phyloP scores from a whole-genome alignment of 495 filamentous ascomycete genomes.

The Penicillium odoratum region DNA sequence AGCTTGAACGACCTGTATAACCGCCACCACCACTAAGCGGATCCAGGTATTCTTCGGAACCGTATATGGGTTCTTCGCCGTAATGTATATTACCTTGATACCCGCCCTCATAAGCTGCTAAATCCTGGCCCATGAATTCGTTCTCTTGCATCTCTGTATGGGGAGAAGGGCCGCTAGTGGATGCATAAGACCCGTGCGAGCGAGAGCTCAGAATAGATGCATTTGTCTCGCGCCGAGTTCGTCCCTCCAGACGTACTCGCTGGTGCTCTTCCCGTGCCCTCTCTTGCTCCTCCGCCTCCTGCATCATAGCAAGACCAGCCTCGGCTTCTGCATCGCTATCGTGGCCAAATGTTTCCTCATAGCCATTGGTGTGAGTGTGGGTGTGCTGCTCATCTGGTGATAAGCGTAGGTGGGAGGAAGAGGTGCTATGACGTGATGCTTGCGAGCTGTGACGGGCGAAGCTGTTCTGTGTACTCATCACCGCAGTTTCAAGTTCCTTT shows the following conservation, averaged over 20 bases:
- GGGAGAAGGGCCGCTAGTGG: slow-evolving; percentile 19
- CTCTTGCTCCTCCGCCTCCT: slow-evolving; percentile 83
- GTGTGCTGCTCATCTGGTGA: slow-evolving; percentile 47
- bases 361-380: slow-evolving; percentile 51
- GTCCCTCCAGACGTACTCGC: slow-evolving; percentile 33
- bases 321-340: slow-evolving; percentile 91
- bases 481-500: slow-evolving; percentile 49
- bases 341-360: slow-evolving; percentile 33
- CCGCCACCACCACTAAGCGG: slow-evolving; percentile 9
- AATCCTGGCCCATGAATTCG: slow-evolving; percentile 71
- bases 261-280: slow-evolving; percentile 43
- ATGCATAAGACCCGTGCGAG: slow-evolving; percentile 28
- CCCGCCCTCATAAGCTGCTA: slow-evolving; percentile 71
- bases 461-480: slow-evolving; percentile 35
- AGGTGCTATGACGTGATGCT: slow-evolving; percentile 23
- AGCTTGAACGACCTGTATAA: slow-evolving; percentile 25
- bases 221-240: slow-evolving; percentile 55
- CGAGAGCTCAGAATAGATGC: slow-evolving; percentile 39
- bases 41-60: slow-evolving; percentile 24
- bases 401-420: slow-evolving; percentile 22
- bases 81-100: slow-evolving; percentile 73
- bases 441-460: slow-evolving; percentile 29
- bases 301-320: slow-evolving; percentile 80
- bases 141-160: slow-evolving; percentile 49
- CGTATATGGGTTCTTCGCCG: slow-evolving; percentile 53